Base-by-base conservation (phyloP, 805 yeast genomes). In the Saccharomycopsis sp. region DNA sequence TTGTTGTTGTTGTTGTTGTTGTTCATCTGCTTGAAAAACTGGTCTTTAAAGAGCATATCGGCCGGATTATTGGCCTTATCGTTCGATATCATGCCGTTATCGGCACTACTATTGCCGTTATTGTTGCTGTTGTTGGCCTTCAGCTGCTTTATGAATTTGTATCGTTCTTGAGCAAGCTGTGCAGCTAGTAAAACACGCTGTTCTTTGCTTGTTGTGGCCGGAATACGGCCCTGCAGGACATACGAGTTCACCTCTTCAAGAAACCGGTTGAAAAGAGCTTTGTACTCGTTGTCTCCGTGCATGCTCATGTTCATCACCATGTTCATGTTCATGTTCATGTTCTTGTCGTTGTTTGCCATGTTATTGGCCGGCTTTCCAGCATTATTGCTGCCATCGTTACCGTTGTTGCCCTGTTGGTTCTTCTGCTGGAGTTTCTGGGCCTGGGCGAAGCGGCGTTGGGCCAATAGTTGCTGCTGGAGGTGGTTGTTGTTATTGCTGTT, bases 361-460 rank as follows among this genome's bases (percentile, higher is more conserved):
- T 44, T 56, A 23, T 47, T 47, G 17, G 25, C 42, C 24, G 23
- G 25, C 8, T 19, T 57, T 12, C 8, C 20, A 15, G 23, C 15
- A 12, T 3, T 22, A 14, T 9, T 54, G 22, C 23, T 54, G 42
- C 15, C 12, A 42, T 55, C 23, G 19, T 5, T 23, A 19, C 41
- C 56, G 19, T 23, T 54, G 24, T 44, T 54, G 34, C 29, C 34
- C n/a, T 25, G 56, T 51, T 56, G 51, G 19, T 56, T 17, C n/a
- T 52, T 35, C 44, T 56, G 56, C 24, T 56, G 57, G 24, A 24
- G 44, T 56, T 24, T 56, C 53, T 14, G 60, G 53, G 54, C 62
- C 56, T 24, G 61, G 54, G 64, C 60, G 55, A 22, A 64, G 41
- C 14, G 56, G 41, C 53, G 62, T 56, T 53, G 56, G 25, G 56